Base-by-base conservation (phyloP, 2,329 filamentous ascomycete species). In the Davidsoniella eucalypti region DNA sequence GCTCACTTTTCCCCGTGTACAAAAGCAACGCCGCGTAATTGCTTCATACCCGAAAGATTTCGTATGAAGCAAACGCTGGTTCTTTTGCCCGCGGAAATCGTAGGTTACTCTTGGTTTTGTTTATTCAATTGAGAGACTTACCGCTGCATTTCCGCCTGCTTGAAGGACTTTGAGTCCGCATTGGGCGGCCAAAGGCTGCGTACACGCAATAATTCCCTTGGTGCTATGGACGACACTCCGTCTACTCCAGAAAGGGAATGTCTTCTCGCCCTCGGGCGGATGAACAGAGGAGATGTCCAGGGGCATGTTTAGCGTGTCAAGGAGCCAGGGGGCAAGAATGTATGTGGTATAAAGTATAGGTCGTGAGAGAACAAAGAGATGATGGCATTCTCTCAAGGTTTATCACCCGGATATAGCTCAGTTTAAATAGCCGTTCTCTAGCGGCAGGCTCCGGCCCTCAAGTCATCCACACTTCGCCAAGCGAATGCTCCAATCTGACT, bases 211-310 rank as follows among this genome's bases (percentile, higher is more conserved):
- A 52, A 96, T 94, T 43, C 87, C 90, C 59, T 88, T 82, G 4
- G 84, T 88, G 63, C 87, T 94, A 63, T 96, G 88, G 10, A 96
- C 86, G 10, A 94, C 87, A 58, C 90, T 95, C 55, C 92, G 73
- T 38, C 90, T 41, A 18, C 52, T 52, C 9, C 39, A 38, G 33
- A 55, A 55, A 14, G 40, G 36, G 14, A 52, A 44, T 14, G 42
- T 10, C 8, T 23, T 12, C 14, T 39, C 25, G 37, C 33, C 12
- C 10, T 33, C 26, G 6, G 18, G 26, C 18, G 48, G 7, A 33
- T 44, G 29, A 18, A 44, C 48, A 14, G 48, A 25, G 12, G 26
- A 12, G 10, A 41, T 18, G 23, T 37, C 16, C n/a, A 36, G 40
- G 16, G 48, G 48, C 48, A 50, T 49, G 21, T 23, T 37, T 47